phyloP scores from a whole-genome alignment of 2,329 filamentous ascomycete species.

The Botrytis medusae region DNA sequence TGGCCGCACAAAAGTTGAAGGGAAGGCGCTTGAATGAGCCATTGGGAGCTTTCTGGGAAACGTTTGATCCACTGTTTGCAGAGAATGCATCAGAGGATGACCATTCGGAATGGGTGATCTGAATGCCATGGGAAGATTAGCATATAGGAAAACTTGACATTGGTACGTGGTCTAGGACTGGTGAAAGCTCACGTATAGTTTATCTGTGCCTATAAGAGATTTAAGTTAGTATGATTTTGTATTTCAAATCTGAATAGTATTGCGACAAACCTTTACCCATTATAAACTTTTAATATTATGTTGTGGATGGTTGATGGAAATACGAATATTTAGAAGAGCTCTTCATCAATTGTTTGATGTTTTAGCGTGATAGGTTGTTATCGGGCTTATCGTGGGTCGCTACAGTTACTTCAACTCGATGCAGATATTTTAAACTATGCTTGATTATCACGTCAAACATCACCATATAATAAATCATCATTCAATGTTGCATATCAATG shows the following conservation, averaged over 20 bases:
- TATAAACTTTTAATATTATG: slow-evolving; percentile 19
- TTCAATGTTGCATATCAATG: neutral
- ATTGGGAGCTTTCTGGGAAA: slow-evolving; percentile 56
- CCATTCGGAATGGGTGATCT: slow-evolving; percentile 98
- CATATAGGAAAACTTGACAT: slow-evolving; percentile 4
- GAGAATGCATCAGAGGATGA: slow-evolving; percentile 85
- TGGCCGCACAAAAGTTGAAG: slow-evolving; percentile 97
- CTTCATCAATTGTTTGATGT: slow-evolving; percentile 7
- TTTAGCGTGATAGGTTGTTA: slow-evolving; percentile 13
- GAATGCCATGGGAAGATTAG: slow-evolving; percentile 28
- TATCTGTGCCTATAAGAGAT: slow-evolving; percentile 50
- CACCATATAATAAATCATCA: neutral
- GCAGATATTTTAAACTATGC: neutral
- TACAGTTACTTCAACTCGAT: neutral
- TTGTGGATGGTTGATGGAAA: neutral
- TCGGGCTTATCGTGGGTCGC: slow-evolving; percentile 6
- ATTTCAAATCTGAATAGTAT: neutral
- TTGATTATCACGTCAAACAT: neutral
- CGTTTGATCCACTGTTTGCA: slow-evolving; percentile 71
- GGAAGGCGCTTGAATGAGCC: slow-evolving; percentile 83
- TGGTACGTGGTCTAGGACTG: neutral
- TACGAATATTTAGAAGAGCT: neutral
- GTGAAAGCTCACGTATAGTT: slow-evolving; percentile 43
- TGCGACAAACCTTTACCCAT: slow-evolving; percentile 38
- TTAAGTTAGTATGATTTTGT: slow-evolving; percentile 11